These are phyloP conservation scores for Phytopythium sindhum DNA, from an alignment of 352 stramenopile species.

Conservation along the genomic window DNA sequence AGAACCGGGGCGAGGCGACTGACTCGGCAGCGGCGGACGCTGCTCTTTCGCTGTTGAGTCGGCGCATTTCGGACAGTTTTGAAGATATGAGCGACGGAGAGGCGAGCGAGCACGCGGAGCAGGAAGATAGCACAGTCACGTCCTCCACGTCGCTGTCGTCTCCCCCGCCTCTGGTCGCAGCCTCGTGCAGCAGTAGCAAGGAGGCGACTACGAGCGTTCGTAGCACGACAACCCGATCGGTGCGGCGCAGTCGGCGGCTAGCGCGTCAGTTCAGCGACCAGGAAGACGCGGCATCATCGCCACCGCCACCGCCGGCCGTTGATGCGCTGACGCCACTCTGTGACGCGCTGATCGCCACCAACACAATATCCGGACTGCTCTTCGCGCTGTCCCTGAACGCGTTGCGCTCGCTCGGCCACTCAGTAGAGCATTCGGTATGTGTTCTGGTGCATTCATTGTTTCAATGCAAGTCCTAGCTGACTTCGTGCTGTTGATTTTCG, in stretches of 20 bases:
- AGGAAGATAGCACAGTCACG: neutral
- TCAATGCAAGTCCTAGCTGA: neutral
- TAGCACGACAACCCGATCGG: neutral
- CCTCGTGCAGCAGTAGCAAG: neutral
- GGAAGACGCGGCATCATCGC: neutral
- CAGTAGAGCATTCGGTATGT: neutral
- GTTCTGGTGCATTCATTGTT: neutral
- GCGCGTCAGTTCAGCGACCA: constrained; percentile 13
- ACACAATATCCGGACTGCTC: constrained; percentile 41
- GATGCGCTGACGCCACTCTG: constrained; percentile 29
- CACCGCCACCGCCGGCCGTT: neutral
- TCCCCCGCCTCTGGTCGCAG: neutral
- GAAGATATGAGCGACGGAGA: neutral
- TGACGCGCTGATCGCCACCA: constrained; percentile 29
- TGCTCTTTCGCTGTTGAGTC: constrained; percentile 2
- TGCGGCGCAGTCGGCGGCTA: constrained; percentile 25
- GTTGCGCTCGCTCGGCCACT: constrained; percentile 12
- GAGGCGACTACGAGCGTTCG: neutral
- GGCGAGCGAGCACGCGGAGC: neutral
- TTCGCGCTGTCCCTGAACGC: constrained; percentile 38
- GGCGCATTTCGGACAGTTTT: constrained; percentile 10
- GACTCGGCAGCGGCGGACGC: neutral
- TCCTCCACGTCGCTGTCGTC: neutral
- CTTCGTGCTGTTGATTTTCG: neutral
- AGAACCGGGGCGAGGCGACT: constrained; percentile 1